A percentile compares a stretch with the other conserved stretches of the same genome.
phyloP scores from a whole-genome alignment of 768 basidiomycete genomes.

The Neoboletus magnificus region DNA sequence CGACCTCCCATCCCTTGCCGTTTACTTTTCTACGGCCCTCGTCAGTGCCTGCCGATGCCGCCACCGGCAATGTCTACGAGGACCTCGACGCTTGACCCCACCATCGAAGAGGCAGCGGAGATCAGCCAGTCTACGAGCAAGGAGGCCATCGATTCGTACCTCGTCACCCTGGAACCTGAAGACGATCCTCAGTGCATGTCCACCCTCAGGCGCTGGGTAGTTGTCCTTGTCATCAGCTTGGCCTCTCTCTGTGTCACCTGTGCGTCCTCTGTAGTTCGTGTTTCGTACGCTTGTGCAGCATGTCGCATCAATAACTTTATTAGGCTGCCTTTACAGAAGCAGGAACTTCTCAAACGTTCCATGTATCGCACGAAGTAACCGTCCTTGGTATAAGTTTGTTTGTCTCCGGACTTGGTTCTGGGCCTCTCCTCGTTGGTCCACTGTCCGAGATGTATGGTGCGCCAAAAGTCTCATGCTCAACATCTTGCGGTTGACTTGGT shows the following conservation, averaged over 20 bases:
- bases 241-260: slow-evolving; percentile 51
- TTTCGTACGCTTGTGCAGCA: background rate
- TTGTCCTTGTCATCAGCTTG: slow-evolving; percentile 44
- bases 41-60: background rate
- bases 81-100: slow-evolving; percentile 4
- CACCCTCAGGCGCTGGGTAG: slow-evolving; percentile 44
- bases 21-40: background rate
- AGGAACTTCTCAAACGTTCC: slow-evolving; percentile 50
- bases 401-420: slow-evolving; percentile 36
- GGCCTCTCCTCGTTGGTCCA: slow-evolving; percentile 38
- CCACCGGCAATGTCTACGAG: slow-evolving; percentile 3
- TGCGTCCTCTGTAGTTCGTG: slow-evolving; percentile 54
- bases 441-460: slow-evolving; percentile 39
- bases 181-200: slow-evolving; percentile 45
- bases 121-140: background rate
- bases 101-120: slow-evolving; percentile 9
- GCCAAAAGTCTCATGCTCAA: background rate
- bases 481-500: background rate
- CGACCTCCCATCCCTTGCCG: background rate
- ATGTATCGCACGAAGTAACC: slow-evolving; percentile 51
- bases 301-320: background rate
- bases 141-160: slow-evolving; percentile 10
- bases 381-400: slow-evolving; percentile 48
- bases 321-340: slow-evolving; percentile 64
- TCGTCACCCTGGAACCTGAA: slow-evolving; percentile 38